These are phyloP conservation scores for Tuber microsphaerosporum DNA, from an alignment of 495 filamentous ascomycete species.

Conservation along the genomic window DNA sequence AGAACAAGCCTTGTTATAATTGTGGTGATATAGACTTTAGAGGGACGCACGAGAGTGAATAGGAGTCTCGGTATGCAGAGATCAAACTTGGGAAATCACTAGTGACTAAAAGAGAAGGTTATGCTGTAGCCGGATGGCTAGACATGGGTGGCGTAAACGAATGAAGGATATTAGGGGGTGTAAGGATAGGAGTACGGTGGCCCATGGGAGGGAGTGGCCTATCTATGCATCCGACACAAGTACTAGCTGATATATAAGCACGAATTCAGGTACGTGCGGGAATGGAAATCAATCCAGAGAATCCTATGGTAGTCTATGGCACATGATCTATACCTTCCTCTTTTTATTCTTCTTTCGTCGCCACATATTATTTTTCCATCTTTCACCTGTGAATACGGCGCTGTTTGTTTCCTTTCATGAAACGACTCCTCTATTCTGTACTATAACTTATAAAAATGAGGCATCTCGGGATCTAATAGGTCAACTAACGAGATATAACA, in stretches of 20 bases:
- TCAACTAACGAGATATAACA: too few species aligned
- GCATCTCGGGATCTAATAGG: too few species aligned
- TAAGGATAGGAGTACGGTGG: neutral
- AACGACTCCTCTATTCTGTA: too few species aligned
- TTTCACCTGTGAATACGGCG: too few species aligned
- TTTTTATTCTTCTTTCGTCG: too few species aligned
- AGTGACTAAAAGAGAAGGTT: neutral
- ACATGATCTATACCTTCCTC: too few species aligned
- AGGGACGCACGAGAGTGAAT: neutral
- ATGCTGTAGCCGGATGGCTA: neutral
- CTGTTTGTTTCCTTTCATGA: too few species aligned
- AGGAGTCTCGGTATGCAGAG: neutral
- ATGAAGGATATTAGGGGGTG: neutral
- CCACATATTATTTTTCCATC: too few species aligned
- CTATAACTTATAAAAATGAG: too few species aligned
- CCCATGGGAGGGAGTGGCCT: neutral
- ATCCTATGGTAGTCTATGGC: too few species aligned
- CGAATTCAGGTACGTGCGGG: too few species aligned
- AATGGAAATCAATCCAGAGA: too few species aligned
- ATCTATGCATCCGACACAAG: neutral
- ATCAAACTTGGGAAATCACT: neutral
- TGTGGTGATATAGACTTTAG: neutral
- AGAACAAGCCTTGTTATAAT: neutral
- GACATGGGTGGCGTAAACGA: neutral
- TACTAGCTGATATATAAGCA: neutral